Base-by-base conservation (phyloP, 192 early-diverging fungal genomes). In the Dimargaris xerosporica region DNA sequence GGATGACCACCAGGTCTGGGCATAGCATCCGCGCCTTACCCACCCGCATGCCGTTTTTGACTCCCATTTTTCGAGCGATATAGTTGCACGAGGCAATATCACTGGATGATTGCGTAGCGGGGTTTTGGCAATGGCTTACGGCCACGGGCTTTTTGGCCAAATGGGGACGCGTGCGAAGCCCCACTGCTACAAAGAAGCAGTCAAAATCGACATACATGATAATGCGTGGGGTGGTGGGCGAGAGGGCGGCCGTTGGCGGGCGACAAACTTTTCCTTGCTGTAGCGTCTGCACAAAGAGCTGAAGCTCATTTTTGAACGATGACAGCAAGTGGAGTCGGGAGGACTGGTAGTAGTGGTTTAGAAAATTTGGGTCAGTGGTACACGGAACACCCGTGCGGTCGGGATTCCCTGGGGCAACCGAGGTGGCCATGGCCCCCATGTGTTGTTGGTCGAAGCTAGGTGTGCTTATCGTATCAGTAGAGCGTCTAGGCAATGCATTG, bases 141-240 rank as follows among this genome's bases (percentile, higher is more conserved):
- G 75, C 88, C 12, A 92, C 86, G 0, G 94, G 91, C 30, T 64
- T 72, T 43, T 78, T 69, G 19, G 54, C 65, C 23, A 93, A 67
- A 48, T 84, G 69, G 0, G 91, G 94, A 11, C 83, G 71, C 0
- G 78, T 77, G 50, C 79, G 74, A 34, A 91, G 69, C 0, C 84
- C 85, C 3, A 88, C 90, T 0, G 91, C 88, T 0, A 85, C 91
- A 73, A 96, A 96, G 62, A 93, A 96, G 68, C 90, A 93, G 75
- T 96, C 94, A 73, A 96, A 87, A 61, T 94, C 94, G 7, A 91
- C 78, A 68, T 96, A 91, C 77, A 91, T 83, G 44, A 85, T 78
- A 10, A 75, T 66, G 5, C 69, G 63, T 61, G 54, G 23, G 25
- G 4, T 41, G 42, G 50, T n/a, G 56, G 3, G 12, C 5, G 31